phyloP scores from a whole-genome alignment of 108 stramenopile species.

The Nannochloropsis gaditana region DNA sequence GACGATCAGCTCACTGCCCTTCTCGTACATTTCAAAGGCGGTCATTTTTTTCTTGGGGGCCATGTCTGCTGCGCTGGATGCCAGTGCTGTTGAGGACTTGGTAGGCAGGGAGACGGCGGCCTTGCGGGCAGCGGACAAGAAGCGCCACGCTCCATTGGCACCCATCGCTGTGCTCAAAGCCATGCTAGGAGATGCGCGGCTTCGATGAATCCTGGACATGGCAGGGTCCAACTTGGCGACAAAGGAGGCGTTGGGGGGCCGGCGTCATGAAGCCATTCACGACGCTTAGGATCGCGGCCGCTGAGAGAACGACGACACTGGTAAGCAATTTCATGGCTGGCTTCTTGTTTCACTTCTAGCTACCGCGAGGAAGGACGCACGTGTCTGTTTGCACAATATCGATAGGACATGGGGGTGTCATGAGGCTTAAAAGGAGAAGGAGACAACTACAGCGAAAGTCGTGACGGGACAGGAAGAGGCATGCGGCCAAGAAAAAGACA shows the following conservation, averaged over 20 bases:
- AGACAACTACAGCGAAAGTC: no score
- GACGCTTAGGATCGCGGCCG: not conserved
- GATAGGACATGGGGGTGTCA: no score
- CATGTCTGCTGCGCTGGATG: not conserved
- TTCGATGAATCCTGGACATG: not conserved
- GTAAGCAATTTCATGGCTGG: not conserved
- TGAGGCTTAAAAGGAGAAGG: no score
- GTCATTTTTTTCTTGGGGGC: conserved; percentile 24
- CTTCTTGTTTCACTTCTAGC: no score
- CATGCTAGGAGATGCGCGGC: conserved; percentile 15
- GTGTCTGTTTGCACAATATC: no score
- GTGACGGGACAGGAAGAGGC: no score
- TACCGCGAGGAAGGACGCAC: no score
- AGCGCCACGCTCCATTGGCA: not conserved
- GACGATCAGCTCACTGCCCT: conserved; percentile 71
- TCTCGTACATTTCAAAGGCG: conserved; percentile 69
- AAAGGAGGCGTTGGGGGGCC: not conserved
- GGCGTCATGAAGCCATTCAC: not conserved
- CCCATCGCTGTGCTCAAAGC: conserved; percentile 9
- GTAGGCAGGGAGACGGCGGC: not conserved
- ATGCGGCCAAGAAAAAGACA: no score
- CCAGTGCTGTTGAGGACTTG: not conserved
- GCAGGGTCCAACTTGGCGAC: not conserved
- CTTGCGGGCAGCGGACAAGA: not conserved
- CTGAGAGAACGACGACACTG: not conserved